Evolutionary conservation across 2,329 filamentous ascomycete genomes (phyloP).

Genomic region (Talaromyces sp.): DNA sequence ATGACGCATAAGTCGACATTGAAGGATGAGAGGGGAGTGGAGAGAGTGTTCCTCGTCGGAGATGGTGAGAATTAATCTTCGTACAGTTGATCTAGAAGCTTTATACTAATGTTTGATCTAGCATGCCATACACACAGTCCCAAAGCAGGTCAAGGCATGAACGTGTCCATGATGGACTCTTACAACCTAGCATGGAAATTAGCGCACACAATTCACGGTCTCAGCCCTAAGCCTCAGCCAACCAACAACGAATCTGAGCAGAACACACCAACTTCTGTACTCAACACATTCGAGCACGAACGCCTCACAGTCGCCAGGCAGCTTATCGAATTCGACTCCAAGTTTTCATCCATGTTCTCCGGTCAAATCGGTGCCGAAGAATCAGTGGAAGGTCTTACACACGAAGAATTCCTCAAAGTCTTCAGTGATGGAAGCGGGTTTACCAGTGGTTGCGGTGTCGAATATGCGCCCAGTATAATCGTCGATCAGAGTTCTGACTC

Average conservation of each 20-base stretch:
- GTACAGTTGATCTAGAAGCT: no score
- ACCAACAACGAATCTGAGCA: not conserved
- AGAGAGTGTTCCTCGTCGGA: slow-evolving; percentile 71
- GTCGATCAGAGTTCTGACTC: slow-evolving; percentile 26
- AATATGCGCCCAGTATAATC: slow-evolving; percentile 34
- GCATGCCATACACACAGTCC: slow-evolving; percentile 78
- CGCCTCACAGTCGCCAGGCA: slow-evolving; percentile 39
- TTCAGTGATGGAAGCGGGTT: slow-evolving; percentile 41
- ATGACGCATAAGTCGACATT: slow-evolving; percentile 49
- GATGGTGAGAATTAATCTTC: slow-evolving; percentile 48
- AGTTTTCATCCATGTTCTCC: slow-evolving; percentile 42
- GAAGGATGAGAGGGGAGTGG: slow-evolving; percentile 65
- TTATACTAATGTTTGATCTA: slow-evolving; percentile 18
- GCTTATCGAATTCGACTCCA: slow-evolving; percentile 42
- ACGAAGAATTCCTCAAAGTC: slow-evolving; percentile 38
- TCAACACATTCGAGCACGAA: slow-evolving; percentile 41
- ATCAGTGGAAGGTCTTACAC: slow-evolving; percentile 29
- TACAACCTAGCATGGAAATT: slow-evolving; percentile 60
- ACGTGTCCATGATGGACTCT: slow-evolving; percentile 52
- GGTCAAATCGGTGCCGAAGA: slow-evolving; percentile 37
- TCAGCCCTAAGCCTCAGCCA: slow-evolving; percentile 28
- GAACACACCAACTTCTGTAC: slow-evolving; percentile 26
- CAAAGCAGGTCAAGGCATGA: slow-evolving; percentile 47
- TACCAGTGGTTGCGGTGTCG: slow-evolving; percentile 42
- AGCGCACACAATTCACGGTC: slow-evolving; percentile 40